phyloP scores from a whole-genome alignment of 176 grass and related monocot species.

The Alopecurus myosuroides region DNA sequence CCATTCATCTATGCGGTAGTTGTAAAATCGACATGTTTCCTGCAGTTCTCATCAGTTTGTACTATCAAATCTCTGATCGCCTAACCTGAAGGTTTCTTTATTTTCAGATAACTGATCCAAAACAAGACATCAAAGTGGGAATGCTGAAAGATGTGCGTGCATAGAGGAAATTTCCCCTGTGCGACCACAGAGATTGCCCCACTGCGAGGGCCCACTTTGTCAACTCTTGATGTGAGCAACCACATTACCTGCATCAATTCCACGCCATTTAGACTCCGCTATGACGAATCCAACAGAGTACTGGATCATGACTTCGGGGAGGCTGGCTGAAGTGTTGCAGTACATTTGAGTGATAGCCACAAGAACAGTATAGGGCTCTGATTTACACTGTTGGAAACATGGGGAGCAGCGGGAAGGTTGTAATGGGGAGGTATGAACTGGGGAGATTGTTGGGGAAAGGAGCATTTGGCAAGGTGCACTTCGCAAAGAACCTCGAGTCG shows the following conservation, averaged over 20 bases:
- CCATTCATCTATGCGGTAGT: neutral
- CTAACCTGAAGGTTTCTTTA: neutral
- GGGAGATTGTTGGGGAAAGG: constrained; percentile 71
- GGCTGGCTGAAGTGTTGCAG: constrained; percentile 48
- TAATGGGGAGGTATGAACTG: constrained; percentile 61
- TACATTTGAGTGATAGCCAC: neutral
- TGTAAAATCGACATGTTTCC: neutral
- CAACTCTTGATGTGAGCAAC: constrained; percentile 37
- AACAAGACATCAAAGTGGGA: constrained; percentile 33
- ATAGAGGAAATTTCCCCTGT: constrained; percentile 24
- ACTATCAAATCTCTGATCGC: neutral
- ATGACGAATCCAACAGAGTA: constrained; percentile 47
- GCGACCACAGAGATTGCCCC: constrained; percentile 11
- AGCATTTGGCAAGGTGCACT: constrained; percentile 70
- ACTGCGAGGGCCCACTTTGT: constrained; percentile 1
- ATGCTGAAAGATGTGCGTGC: constrained; percentile 97
- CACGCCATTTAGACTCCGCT: constrained; percentile 21
- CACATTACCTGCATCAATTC: constrained; percentile 9
- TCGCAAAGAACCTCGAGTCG: constrained; percentile 45
- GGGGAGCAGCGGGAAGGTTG: constrained; percentile 46
- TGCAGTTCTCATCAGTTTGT: neutral
- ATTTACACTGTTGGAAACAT: constrained; percentile 12
- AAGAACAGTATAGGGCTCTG: constrained; percentile 17
- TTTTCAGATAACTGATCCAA: neutral
- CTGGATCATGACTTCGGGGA: constrained; percentile 52